Evolutionary conservation across 148 eudicot genomes (phyloP).

Genomic region (Amaranthus hypochondriacus): DNA sequence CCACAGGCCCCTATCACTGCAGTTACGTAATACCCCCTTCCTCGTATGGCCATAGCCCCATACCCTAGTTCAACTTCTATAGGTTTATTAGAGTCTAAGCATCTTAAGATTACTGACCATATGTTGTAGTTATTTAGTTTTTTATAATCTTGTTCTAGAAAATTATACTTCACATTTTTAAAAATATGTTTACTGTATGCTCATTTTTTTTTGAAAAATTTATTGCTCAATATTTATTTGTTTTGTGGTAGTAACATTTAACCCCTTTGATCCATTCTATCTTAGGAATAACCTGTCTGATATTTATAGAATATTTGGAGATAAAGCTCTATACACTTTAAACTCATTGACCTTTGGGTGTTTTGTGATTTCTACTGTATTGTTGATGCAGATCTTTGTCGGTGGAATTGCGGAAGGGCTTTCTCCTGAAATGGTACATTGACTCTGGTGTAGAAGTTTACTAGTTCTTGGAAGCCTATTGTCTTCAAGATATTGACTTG

Average conservation of each 20-base stretch:
- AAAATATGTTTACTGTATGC: neutral
- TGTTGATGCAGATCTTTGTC: constrained; percentile 66
- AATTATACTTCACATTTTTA: neutral
- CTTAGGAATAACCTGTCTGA: neutral
- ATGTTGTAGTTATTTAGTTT: neutral
- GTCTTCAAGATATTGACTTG: neutral
- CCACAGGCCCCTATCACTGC: no score
- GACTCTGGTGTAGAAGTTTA: neutral
- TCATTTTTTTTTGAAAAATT: neutral
- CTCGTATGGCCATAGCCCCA: no score
- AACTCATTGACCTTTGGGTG: neutral
- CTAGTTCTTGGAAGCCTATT: constrained; percentile 15
- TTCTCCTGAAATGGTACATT: constrained; percentile 77
- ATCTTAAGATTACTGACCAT: neutral
- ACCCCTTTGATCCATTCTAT: neutral
- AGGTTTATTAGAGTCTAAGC: no score
- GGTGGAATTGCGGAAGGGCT: constrained; percentile 76
- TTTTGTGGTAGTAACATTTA: no score
- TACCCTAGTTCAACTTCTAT: no score
- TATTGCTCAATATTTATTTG: no score
- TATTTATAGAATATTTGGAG: neutral
- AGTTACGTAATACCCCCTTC: no score
- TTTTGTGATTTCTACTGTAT: neutral
- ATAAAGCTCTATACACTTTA: neutral
- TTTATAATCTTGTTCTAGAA: neutral